These are phyloP conservation scores for Trichosanthes cucumerina DNA, from an alignment of 306 rosid species.

Conservation along the genomic window DNA sequence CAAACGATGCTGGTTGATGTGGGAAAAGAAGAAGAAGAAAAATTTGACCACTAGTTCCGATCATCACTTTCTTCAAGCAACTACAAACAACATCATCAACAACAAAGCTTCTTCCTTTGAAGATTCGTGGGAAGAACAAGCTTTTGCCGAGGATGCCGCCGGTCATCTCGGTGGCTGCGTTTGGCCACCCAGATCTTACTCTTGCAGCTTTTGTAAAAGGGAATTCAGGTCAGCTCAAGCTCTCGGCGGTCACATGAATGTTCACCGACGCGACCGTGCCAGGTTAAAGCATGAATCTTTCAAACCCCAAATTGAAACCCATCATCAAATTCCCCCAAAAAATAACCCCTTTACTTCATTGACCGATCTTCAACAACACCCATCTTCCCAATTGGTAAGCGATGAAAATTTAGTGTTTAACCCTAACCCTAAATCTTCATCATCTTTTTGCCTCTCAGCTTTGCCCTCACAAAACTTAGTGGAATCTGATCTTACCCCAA, in stretches of 20 bases:
- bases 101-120: constrained; percentile 18
- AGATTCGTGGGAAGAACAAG: constrained; percentile 92
- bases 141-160: constrained; percentile 74
- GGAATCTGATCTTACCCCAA: neutral
- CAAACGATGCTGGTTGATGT: constrained; percentile 46
- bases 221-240: constrained; percentile 96
- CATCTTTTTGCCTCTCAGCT: constrained; percentile 18
- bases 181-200: constrained; percentile 94
- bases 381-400: constrained; percentile 34
- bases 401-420: constrained; percentile 24
- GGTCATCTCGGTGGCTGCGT: constrained; percentile 72
- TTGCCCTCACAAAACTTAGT: constrained; percentile 16
- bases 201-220: constrained; percentile 85
- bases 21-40: constrained; percentile 48
- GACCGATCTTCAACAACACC: constrained; percentile 17
- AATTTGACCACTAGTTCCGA: constrained; percentile 11
- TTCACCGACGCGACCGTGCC: constrained; percentile 87
- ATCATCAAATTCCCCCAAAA: constrained; percentile 19
- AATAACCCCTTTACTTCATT: constrained; percentile 20
- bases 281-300: constrained; percentile 42
- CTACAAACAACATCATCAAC: neutral
- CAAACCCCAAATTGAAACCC: constrained; percentile 27
- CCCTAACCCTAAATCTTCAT: constrained; percentile 53
- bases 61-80: constrained; percentile 8
- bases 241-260: constrained; percentile 93